phyloP scores from a whole-genome alignment of 306 rosid species.

The Begonia masoniana region DNA sequence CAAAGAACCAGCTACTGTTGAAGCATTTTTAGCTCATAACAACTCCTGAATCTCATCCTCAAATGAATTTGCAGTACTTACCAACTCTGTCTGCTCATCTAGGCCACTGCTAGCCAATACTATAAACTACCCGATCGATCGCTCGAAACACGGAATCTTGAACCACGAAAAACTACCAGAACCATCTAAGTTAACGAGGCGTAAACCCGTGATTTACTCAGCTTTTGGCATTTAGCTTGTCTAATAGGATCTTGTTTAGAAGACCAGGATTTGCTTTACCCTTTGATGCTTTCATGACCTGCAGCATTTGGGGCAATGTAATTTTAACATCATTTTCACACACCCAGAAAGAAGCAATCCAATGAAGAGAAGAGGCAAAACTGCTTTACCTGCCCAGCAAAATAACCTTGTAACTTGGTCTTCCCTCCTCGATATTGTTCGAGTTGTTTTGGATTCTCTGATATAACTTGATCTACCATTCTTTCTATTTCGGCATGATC shows the following conservation, averaged over 20 bases:
- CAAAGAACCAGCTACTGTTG: too few relatives aligned
- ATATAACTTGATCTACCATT: conserved; percentile 65
- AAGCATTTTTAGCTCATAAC: too few relatives aligned
- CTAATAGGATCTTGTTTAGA: conserved; percentile 72
- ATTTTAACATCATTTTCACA: conserved; percentile 1
- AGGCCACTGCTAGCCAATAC: too few relatives aligned
- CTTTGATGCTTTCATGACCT: conserved; percentile 85
- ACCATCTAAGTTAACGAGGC: too few relatives aligned
- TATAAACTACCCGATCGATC: too few relatives aligned
- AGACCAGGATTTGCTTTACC: conserved; percentile 93
- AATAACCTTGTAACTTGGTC: conserved; percentile 75
- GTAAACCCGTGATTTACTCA: conserved; percentile 12
- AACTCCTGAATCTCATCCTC: too few relatives aligned
- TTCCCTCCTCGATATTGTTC: conserved; percentile 82
- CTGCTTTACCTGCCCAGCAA: conserved; percentile 77
- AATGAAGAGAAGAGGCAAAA: background rate
- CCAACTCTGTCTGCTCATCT: too few relatives aligned
- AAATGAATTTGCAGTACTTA: too few relatives aligned
- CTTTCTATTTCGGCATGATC: conserved; percentile 77
- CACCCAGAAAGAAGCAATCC: background rate
- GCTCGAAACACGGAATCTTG: too few relatives aligned
- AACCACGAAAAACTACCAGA: too few relatives aligned
- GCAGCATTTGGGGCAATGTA: conserved; percentile 13
- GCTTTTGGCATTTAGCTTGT: conserved; percentile 60
- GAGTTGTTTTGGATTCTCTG: conserved; percentile 81